These are phyloP conservation scores for Bruguiera gymnorhiza DNA, from an alignment of 345 rosid genomes.

Conservation along the genomic window DNA sequence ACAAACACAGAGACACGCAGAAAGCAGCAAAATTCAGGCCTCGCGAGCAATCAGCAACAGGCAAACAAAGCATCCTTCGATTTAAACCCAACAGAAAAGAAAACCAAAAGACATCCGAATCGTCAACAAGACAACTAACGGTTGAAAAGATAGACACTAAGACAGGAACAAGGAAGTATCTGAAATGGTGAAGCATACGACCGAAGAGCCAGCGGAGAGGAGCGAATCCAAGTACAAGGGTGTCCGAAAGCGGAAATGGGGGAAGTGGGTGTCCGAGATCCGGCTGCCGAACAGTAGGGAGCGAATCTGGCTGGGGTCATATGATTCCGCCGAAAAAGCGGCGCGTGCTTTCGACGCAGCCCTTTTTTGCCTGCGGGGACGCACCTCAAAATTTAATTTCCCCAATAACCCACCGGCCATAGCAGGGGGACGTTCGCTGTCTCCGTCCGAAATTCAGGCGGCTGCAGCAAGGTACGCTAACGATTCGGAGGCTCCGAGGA, in stretches of 20 bases:
- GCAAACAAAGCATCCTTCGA: neutral
- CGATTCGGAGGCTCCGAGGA: slow-evolving; percentile 19
- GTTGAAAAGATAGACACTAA: no score
- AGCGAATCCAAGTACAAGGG: slow-evolving; percentile 41
- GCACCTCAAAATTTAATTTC: slow-evolving; percentile 56
- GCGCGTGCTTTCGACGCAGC: slow-evolving; percentile 91
- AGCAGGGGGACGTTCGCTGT: slow-evolving; percentile 43
- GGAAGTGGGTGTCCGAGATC: slow-evolving; percentile 62
- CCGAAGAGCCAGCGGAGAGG: slow-evolving; percentile 19
- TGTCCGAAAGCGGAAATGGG: slow-evolving; percentile 66
- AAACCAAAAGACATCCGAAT: neutral
- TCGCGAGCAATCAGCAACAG: neutral
- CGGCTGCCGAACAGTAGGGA: slow-evolving; percentile 58
- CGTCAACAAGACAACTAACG: neutral
- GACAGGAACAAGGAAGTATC: neutral
- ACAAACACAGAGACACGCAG: neutral
- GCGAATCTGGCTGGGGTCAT: slow-evolving; percentile 65
- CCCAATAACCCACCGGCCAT: slow-evolving; percentile 67
- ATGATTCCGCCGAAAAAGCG: slow-evolving; percentile 69
- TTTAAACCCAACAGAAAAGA: neutral
- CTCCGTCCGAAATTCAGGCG: slow-evolving; percentile 51
- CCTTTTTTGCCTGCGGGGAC: slow-evolving; percentile 68
- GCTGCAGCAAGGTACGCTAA: slow-evolving; percentile 63
- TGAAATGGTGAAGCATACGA: slow-evolving; percentile 26
- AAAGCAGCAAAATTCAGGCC: slow-evolving; percentile 6